Evolutionary conservation across 2,329 filamentous ascomycete species (phyloP), one percentile per base, ranked within the genome.

Genomic region (Colletotrichum kahawae): DNA sequence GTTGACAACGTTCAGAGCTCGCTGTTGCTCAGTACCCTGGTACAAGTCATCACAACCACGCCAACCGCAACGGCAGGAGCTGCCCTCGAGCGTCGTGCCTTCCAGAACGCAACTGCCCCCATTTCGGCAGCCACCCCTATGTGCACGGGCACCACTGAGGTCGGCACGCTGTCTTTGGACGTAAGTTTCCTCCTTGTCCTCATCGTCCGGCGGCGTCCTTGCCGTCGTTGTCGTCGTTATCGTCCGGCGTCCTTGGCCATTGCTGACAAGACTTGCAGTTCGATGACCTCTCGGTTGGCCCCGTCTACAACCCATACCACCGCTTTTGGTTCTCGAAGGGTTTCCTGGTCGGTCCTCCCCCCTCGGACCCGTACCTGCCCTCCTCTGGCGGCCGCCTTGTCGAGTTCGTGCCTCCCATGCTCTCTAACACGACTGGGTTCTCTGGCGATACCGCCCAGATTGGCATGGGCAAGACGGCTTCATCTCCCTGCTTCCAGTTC

Each of bases 321-420:
- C 82, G 84, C 62, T 80, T 86, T 33, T 86, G 85, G 85, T 86
- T 86, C 70, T 86, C 85, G 31, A 80, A 84, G 72, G 85, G 85
- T 3, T 86, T 86, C 70, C 78, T 85, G 7, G 79, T 86, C 62
- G 81, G 82, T 2, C 84, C 85, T 4, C 82, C 82, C 29, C 77
- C 80, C 24, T 74, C 79, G 13, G 81, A 84, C 48, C 81, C 83
- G 2, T 86, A 83, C 54, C 74, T 81, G 14, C 80, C 85, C 13
- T 84, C 84, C 4, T 86, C 85, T 16, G 85, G 85, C 10, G 82
- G 82, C 13, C 84, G 85, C 48, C 79, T 86, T 1, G 79, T 85
- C 3, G 84, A 86, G 68, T 86, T 86, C 69, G 82, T 85, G 3
- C 85, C 85, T 16, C 82, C 83, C 10, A 79, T 83, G 6, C 71